Conservation (phyloP, 805 yeast genomes). For the Pichia cabralensis region DNA sequence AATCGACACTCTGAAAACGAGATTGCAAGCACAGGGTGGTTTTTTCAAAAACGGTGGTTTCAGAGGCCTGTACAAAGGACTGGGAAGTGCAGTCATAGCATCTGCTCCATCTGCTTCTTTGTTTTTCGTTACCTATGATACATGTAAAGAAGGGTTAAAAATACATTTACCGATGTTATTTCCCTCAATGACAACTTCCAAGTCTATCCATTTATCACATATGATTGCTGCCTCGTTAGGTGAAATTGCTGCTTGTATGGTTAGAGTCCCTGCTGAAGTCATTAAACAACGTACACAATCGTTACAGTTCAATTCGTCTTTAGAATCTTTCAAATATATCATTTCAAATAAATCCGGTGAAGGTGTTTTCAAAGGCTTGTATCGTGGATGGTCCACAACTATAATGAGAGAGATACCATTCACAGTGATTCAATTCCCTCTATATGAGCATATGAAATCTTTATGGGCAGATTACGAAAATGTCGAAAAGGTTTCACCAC, state of each 20-base stretch:
- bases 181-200: constrained; percentile 10
- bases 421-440: constrained; percentile 90
- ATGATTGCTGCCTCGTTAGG: constrained; percentile 87
- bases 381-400: constrained; percentile 90
- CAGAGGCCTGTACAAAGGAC: constrained; percentile 80
- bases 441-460: constrained; percentile 74
- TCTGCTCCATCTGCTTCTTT: constrained; percentile 84
- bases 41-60: constrained; percentile 91
- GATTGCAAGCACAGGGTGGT: constrained; percentile 93
- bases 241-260: constrained; percentile 86
- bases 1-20: constrained; percentile 87
- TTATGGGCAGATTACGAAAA: constrained; percentile 38
- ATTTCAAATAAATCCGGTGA: constrained; percentile 62
- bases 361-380: constrained; percentile 67
- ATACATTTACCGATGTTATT: constrained; percentile 14
- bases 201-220: constrained; percentile 43
- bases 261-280: constrained; percentile 95
- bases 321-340: constrained; percentile 55
- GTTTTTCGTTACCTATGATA: constrained; percentile 78
- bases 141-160: constrained; percentile 38
- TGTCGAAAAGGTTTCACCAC: constrained; percentile 39
- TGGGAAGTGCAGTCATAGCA: constrained; percentile 89
- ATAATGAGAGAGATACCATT: constrained; percentile 94
- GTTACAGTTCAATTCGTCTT: constrained; percentile 44
- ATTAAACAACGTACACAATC: constrained; percentile 93